Evolutionary conservation across 1,284 basidiomycete species (phyloP).

Genomic region (Ganoderma lingzhi): DNA sequence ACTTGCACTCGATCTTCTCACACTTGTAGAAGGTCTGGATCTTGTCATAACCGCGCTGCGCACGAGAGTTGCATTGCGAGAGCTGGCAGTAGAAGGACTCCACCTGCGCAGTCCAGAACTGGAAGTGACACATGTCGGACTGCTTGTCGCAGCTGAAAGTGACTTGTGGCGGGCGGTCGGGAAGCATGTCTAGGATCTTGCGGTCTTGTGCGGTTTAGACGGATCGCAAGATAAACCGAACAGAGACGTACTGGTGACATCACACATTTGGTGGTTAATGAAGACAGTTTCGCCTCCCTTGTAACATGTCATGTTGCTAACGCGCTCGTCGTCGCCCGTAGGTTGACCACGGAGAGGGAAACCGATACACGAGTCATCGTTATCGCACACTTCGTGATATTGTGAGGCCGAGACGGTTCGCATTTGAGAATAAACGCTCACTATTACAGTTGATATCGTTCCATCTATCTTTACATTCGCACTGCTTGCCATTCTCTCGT

Average conservation of each 20-base stretch:
- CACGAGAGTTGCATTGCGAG: conserved; percentile 66
- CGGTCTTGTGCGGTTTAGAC: conserved; percentile 63
- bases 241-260: conserved; percentile 87
- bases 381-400: conserved; percentile 80
- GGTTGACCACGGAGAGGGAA: conserved; percentile 71
- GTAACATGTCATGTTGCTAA: conserved; percentile 91
- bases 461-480: conserved; percentile 95
- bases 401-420: neutral
- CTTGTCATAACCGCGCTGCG: conserved; percentile 62
- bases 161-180: conserved; percentile 90
- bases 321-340: conserved; percentile 52
- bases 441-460: conserved; percentile 96
- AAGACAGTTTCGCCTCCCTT: conserved; percentile 91
- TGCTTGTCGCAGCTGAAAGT: conserved; percentile 87
- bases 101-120: conserved; percentile 95
- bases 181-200: conserved; percentile 91
- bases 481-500: conserved; percentile 77
- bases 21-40: conserved; percentile 85
- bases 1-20: conserved; percentile 87
- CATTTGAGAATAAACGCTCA: conserved; percentile 45
- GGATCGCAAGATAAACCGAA: no score
- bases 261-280: conserved; percentile 96
- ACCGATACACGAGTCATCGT: conserved; percentile 77
- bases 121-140: conserved; percentile 83
- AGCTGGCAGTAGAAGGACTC: conserved; percentile 97